Evolutionary conservation across 257 asterid species (phyloP).

Genomic region (Euphrasia confusa): DNA sequence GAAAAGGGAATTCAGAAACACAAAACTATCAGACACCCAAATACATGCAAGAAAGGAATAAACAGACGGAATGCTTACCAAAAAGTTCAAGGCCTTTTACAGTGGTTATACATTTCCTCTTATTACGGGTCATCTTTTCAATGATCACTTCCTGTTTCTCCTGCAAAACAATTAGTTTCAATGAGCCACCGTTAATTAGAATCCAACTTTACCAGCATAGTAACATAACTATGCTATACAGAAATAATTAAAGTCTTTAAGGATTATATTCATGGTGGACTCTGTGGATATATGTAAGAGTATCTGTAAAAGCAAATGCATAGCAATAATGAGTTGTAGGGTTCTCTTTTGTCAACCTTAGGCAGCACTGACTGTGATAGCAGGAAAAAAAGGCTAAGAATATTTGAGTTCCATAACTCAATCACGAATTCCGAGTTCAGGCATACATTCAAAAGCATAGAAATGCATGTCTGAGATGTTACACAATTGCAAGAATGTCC

Average conservation of each 20-base stretch:
- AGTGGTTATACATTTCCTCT: slow-evolving; percentile 90
- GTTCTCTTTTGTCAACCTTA: not conserved
- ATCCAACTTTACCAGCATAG: slow-evolving; percentile 18
- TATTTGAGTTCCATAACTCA: slow-evolving; percentile 1
- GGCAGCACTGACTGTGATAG: not conserved
- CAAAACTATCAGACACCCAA: slow-evolving; percentile 6
- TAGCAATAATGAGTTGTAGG: not conserved
- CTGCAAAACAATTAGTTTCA: slow-evolving; percentile 39
- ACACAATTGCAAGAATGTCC: not conserved
- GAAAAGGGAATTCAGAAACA: slow-evolving; percentile 18
- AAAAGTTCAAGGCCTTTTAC: slow-evolving; percentile 94
- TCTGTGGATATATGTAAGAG: not conserved
- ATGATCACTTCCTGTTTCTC: slow-evolving; percentile 87
- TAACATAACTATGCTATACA: slow-evolving; percentile 8
- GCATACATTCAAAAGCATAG: not conserved
- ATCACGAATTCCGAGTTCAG: slow-evolving; percentile 2
- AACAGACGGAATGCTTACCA: slow-evolving; percentile 42
- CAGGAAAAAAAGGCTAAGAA: not conserved
- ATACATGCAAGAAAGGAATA: slow-evolving; percentile 10
- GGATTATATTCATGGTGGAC: not conserved
- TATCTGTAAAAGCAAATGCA: not conserved
- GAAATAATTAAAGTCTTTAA: not conserved
- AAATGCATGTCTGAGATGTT: slow-evolving; percentile 10
- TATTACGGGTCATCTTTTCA: slow-evolving; percentile 92
- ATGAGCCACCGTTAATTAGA: not conserved